Evolutionary conservation across 2,329 filamentous ascomycete species (phyloP).

Genomic region (Phialemoniopsis sp.): DNA sequence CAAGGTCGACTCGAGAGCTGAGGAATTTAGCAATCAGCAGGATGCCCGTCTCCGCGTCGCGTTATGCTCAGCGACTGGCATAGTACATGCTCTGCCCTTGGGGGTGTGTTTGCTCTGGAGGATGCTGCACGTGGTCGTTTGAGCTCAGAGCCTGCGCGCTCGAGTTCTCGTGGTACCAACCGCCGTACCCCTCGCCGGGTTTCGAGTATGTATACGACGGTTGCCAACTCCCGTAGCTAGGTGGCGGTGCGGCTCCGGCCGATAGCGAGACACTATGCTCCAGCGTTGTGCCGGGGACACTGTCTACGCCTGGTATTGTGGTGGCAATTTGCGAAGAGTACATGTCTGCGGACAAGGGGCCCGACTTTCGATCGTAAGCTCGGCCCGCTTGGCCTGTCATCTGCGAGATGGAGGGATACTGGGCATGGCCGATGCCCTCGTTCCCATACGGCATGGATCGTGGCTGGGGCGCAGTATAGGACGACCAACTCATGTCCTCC

Average conservation of each 20-base stretch:
- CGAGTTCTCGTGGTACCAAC: conserved; percentile 29
- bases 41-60: no score
- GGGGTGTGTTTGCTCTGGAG: conserved; percentile 16
- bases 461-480: conserved; percentile 32
- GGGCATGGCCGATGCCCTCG: conserved; percentile 32
- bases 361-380: conserved; percentile 39
- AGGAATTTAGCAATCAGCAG: no score
- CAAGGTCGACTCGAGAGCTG: no score
- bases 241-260: conserved; percentile 28
- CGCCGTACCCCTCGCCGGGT: conserved; percentile 28
- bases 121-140: conserved; percentile 15
- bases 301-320: conserved; percentile 28
- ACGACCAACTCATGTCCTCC: conserved; percentile 40
- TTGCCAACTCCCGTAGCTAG: conserved; percentile 38
- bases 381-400: conserved; percentile 19
- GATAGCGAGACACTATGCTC: conserved; percentile 30
- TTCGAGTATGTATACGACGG: conserved; percentile 38
- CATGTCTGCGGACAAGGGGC: conserved; percentile 32
- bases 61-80: conserved; percentile 17
- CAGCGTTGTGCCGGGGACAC: conserved; percentile 25
- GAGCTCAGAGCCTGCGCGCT: conserved; percentile 11
- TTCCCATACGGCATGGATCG: conserved; percentile 46
- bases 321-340: conserved; percentile 36
- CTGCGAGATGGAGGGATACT: conserved; percentile 35
- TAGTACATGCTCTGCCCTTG: conserved; percentile 25